Evolutionary conservation across 495 filamentous ascomycete genomes (phyloP).

Genomic region (Hypoxylon rickii): DNA sequence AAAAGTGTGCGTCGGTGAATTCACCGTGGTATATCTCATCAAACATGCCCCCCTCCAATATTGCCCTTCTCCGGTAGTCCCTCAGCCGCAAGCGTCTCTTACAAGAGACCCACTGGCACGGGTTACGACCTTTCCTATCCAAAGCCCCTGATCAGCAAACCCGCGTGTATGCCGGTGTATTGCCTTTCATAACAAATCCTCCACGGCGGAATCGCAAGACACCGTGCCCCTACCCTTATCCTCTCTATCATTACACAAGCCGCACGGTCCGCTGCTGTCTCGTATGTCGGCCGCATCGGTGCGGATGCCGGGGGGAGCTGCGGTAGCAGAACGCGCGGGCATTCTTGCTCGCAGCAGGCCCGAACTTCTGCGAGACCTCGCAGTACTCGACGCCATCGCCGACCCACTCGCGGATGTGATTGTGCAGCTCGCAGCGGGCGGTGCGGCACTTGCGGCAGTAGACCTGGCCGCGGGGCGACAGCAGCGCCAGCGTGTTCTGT

Average conservation of each 20-base stretch:
- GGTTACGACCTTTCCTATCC: no score
- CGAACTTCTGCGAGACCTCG: slow-evolving; percentile 55
- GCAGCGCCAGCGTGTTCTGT: slow-evolving; percentile 42
- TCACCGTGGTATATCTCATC: slow-evolving; percentile 11
- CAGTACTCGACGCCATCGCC: slow-evolving; percentile 55
- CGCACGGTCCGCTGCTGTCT: slow-evolving; percentile 34
- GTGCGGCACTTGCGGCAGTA: slow-evolving; percentile 58
- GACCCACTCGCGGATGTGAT: slow-evolving; percentile 59
- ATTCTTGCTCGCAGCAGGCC: slow-evolving; percentile 41
- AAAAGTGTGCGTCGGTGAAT: background rate
- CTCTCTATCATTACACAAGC: slow-evolving; percentile 19
- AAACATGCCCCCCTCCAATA: no score
- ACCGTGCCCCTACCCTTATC: background rate
- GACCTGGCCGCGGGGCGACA: slow-evolving; percentile 50
- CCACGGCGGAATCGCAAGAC: no score
- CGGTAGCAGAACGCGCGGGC: slow-evolving; percentile 52
- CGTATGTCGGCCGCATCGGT: slow-evolving; percentile 55
- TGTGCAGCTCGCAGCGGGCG: slow-evolving; percentile 57
- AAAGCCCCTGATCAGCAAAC: no score
- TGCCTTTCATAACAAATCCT: no score
- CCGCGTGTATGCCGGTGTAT: no score
- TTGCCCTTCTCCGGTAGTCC: no score
- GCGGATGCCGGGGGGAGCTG: slow-evolving; percentile 52
- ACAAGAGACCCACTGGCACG: no score
- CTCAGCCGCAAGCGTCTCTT: no score